Evolutionary conservation across 1,284 basidiomycete genomes (phyloP).

Genomic region (Moesziomyces globuligerus): DNA sequence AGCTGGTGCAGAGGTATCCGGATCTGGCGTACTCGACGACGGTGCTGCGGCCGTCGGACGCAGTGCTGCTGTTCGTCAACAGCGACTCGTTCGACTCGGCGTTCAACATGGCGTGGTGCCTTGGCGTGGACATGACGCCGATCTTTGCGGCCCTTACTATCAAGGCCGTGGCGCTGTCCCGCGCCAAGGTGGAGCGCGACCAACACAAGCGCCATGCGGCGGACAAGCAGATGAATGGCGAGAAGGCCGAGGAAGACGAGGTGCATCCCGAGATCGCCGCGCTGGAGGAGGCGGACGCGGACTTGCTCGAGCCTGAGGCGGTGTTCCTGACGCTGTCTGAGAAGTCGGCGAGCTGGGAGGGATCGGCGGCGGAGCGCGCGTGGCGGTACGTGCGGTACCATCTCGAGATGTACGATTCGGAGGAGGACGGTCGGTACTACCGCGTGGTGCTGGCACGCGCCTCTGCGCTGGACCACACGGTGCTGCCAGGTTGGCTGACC

Average conservation of each 20-base stretch:
- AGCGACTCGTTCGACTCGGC: conserved; percentile 82
- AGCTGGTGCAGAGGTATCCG: conserved; percentile 76
- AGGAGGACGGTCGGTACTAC: conserved; percentile 73
- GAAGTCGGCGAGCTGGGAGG: conserved; percentile 77
- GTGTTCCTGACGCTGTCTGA: conserved; percentile 53
- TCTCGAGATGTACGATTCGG: conserved; percentile 80
- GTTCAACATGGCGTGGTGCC: conserved; percentile 78
- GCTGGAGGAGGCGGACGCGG: conserved; percentile 52
- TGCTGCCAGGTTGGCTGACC: conserved; percentile 27
- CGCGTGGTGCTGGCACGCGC: conserved; percentile 69
- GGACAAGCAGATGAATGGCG: conserved; percentile 6
- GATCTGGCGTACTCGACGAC: conserved; percentile 68
- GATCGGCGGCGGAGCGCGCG: conserved; percentile 80
- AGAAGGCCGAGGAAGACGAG: conserved; percentile 12
- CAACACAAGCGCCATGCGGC: neutral
- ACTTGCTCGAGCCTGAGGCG: conserved; percentile 51
- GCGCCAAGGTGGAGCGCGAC: conserved; percentile 32
- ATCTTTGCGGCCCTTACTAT: conserved; percentile 81
- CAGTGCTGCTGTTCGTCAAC: conserved; percentile 83
- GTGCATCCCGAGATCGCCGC: conserved; percentile 43
- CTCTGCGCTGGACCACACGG: conserved; percentile 20
- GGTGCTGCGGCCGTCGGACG: conserved; percentile 69
- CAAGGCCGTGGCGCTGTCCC: conserved; percentile 74
- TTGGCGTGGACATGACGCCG: conserved; percentile 86
- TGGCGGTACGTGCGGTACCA: conserved; percentile 87